Base-by-base conservation (phyloP, 345 rosid species). In the Clarkia xantiana region DNA sequence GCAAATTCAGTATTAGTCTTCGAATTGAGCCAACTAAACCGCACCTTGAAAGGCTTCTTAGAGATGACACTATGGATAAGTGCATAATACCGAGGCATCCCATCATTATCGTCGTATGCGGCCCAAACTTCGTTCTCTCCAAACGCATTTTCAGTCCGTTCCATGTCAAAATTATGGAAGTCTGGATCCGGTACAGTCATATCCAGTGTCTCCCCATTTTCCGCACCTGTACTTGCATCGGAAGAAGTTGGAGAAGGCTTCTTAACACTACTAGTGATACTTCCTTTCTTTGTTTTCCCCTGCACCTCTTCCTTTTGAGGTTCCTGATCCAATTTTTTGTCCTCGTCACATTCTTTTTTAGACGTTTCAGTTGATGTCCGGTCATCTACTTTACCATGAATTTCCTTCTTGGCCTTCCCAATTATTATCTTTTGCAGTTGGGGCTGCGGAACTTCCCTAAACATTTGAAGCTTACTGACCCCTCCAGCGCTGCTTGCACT, bases 1-100 rank as follows among this genome's bases (percentile, higher is more conserved):
- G 88, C 70, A 47, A 90, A 73, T 40, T 86, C 96, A 10, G 55
- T 69, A 67, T 48, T 73, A 72, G 58, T 82, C 69, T 72, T 77
- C 34, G 95, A 75, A 62, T 82, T 84, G 52, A 93, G 94, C 96
- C 62, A 53, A 63, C 71, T 34, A 64, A n/a, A 16, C 65, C 61
- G 76, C 84, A 87, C 57, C 77, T 77, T 84, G 60, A 93, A 87
- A 14, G 99, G 99, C 40, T 68, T 70, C 71, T 57, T 14, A 47
- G 99, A 84, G 6, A 84, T 60, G 49, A 93, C 86, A 62, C 77
- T 80, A 43, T 78, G 90, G 63, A 93, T 80, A 71, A 86, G 77
- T 46, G 96, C 96, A 63, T 87, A 93, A 53, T 65, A 87, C 34
- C 99, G 84, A 52, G 99, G 99, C 99, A 93, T 84, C 38, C 95